These are phyloP conservation scores for Batkoa obscura DNA, from an alignment of 371 early-diverging fungal species.

Conservation along the genomic window DNA sequence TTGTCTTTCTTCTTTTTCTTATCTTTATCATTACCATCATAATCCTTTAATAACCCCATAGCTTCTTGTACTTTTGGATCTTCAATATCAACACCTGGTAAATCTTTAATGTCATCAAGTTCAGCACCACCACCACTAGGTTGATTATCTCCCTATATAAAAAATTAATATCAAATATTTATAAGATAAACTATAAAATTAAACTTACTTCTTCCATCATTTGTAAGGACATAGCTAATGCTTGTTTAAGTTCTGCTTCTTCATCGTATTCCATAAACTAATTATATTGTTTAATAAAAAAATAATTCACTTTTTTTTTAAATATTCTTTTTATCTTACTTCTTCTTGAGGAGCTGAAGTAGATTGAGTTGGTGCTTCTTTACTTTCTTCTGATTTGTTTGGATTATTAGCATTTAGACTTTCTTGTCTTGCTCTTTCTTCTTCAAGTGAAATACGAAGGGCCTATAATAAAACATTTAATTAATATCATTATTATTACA, in stretches of 20 bases:
- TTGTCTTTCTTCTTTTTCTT: slow-evolving; percentile 13
- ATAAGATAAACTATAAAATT: background rate
- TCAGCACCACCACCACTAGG: slow-evolving; percentile 26
- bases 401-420: too few species aligned
- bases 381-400: too few species aligned
- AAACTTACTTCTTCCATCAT: slow-evolving; percentile 15
- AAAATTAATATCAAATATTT: background rate
- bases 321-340: too few species aligned
- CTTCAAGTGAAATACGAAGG: slow-evolving; percentile 87
- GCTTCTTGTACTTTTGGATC: slow-evolving; percentile 70
- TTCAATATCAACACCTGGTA: slow-evolving; percentile 75
- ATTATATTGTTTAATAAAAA: background rate
- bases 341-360: slow-evolving; percentile 12
- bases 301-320: slow-evolving; percentile 14
- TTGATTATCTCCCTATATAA: background rate
- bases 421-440: slow-evolving; percentile 85
- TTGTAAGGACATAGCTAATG: slow-evolving; percentile 74
- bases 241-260: slow-evolving; percentile 73
- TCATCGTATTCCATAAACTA: slow-evolving; percentile 57
- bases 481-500: too few species aligned
- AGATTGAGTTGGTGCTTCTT: too few species aligned
- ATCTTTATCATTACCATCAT: slow-evolving; percentile 23
- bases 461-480: too few species aligned
- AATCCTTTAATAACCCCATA: slow-evolving; percentile 27
- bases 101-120: slow-evolving; percentile 53